Conservation (phyloP, 2,329 filamentous ascomycete species). For the Sporothrix globosa region DNA sequence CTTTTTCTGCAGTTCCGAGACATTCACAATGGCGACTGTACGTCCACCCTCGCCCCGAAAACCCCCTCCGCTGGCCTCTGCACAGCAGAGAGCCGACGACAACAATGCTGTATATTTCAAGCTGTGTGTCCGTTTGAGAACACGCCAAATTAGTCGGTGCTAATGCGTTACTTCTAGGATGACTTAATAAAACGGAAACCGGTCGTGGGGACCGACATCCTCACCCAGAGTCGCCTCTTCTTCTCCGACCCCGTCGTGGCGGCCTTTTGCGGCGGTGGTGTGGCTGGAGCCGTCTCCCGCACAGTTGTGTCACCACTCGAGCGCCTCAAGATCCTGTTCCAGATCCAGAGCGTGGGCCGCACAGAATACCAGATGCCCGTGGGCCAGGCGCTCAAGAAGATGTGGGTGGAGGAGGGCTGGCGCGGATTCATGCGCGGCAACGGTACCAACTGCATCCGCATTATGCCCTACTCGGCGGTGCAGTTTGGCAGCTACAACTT, state of each 20-base stretch:
- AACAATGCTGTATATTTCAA: background rate
- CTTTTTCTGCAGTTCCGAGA: background rate
- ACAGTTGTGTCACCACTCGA: slow-evolving; percentile 97
- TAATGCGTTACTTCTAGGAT: slow-evolving; percentile 15
- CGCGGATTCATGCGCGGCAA: slow-evolving; percentile 97
- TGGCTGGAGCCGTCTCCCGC: slow-evolving; percentile 94
- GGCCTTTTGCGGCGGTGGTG: slow-evolving; percentile 90
- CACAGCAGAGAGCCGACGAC: background rate
- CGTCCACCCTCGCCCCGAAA: background rate
- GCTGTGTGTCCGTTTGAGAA: background rate
- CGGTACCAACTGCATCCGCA: slow-evolving; percentile 96
- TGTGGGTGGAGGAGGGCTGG: slow-evolving; percentile 98
- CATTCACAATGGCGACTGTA: slow-evolving; percentile 24
- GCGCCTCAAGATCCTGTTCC: slow-evolving; percentile 95
- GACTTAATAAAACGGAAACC: slow-evolving; percentile 31
- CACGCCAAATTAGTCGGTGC: background rate
- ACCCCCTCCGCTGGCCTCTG: background rate
- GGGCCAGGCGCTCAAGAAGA: slow-evolving; percentile 83
- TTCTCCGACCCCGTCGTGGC: slow-evolving; percentile 84
- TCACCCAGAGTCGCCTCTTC: slow-evolving; percentile 50
- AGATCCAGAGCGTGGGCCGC: slow-evolving; percentile 86
- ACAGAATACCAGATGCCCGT: slow-evolving; percentile 94
- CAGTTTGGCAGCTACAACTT: slow-evolving; percentile 98
- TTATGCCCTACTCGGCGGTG: slow-evolving; percentile 96
- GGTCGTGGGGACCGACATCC: slow-evolving; percentile 39